Evolutionary conservation across 345 rosid genomes (phyloP), one percentile per base, ranked within the genome.

Genomic region (Eucalyptus curtisii): DNA sequence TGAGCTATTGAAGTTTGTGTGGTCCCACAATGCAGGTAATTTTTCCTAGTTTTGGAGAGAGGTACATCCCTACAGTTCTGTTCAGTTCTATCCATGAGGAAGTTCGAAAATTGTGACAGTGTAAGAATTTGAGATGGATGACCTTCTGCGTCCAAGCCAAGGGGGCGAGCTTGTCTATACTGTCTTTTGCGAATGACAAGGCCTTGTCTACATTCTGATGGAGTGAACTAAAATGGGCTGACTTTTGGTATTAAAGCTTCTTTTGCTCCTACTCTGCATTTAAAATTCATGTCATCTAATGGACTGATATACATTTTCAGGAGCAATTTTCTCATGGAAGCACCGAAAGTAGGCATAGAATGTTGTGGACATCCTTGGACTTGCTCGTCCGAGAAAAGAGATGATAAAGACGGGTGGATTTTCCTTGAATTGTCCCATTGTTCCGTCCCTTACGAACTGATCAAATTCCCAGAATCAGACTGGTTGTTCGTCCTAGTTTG

Each of bases 41-140:
- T 86, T 97, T 97, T 93, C 99, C 98, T 37, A 96, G 99, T 94
- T 95, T 95, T 90, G 98, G 99, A 3, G 98, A 97, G 92, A 93
- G 98, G 88, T 95, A 97, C 86, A 95, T 97, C 30, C 90, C 96
- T 24, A 95, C 97, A 2, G 94, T 91, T 91, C 95, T 97, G 89
- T 97, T 97, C 91, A 91, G 87, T 88, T 95, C 97, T 25, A 91
- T 95, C 89, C 40, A 93, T 42, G 95, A 93, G 90, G 97, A 97
- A 87, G 98, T 94, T 55, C 95, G 68, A 89, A 93, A 93, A 85
- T 93, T 97, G 98, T 90, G 86, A 86, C 91, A 90, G 88, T 47
- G 88, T 87, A 87, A 76, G 59, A 33, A 55, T 61, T 87, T 55
- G 87, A 30, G 85, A 87, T 59, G 27, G 87, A 68, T 80, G 81